Percentiles rank a stretch among this genome's conserved stretches.
These are phyloP conservation scores for Withania somnifera DNA, from an alignment of 305 asterid genomes.

Conservation along the genomic window DNA sequence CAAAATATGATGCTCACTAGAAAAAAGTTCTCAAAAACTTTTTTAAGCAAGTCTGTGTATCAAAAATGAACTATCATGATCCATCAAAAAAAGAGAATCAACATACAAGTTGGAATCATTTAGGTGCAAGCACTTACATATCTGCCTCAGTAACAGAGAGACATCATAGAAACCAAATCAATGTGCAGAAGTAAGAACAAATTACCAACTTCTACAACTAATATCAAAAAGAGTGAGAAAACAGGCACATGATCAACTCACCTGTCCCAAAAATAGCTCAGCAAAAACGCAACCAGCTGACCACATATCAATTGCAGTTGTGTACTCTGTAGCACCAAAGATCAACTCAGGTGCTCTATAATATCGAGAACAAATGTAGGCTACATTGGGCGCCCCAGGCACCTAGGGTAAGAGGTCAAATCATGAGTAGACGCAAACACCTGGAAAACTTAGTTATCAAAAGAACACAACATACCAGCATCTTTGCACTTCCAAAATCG, in stretches of 20 bases:
- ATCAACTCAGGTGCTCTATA: constrained; percentile 76
- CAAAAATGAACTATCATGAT: background rate
- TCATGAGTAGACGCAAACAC: background rate
- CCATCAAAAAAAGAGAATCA: background rate
- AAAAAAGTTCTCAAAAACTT: background rate
- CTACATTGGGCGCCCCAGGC: constrained; percentile 71
- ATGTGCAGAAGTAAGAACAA: background rate
- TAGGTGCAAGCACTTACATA: background rate
- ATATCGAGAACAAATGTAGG: constrained; percentile 74
- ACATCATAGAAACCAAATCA: background rate
- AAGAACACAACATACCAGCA: constrained; percentile 41
- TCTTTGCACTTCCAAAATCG: constrained; percentile 93
- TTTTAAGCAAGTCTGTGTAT: background rate
- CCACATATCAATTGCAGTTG: constrained; percentile 79
- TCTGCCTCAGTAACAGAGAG: background rate
- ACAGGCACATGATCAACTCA: constrained; percentile 8
- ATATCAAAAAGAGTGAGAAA: background rate
- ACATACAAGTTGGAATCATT: background rate
- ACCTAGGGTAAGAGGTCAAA: constrained; percentile 29
- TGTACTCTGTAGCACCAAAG: constrained; percentile 72
- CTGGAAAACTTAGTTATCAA: background rate
- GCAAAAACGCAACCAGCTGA: constrained; percentile 79
- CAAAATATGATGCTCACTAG: background rate
- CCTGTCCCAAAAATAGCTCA: constrained; percentile 73
- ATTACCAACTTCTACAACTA: background rate